phyloP scores from a whole-genome alignment of 208 protist species.

The Phytomonas sp. region DNA sequence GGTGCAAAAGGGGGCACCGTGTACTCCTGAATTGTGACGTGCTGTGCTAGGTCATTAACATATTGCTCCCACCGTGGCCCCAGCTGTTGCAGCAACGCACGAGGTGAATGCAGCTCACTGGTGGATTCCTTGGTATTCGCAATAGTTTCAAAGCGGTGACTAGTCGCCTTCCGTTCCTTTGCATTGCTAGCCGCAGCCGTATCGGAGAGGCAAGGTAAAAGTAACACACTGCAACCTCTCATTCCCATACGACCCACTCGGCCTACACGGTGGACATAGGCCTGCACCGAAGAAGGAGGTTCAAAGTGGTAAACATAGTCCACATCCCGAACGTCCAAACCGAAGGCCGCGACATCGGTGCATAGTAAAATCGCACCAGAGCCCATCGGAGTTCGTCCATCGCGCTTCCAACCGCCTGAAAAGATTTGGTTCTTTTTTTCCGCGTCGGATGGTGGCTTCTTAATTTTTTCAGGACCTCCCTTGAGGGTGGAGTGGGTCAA shows the following conservation, averaged over 20 bases:
- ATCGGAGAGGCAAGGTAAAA: conserved; percentile 50
- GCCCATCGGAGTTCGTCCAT: conserved; percentile 43
- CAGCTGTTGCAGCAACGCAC: neutral
- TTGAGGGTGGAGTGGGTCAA: conserved; percentile 36
- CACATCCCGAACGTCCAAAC: conserved; percentile 87
- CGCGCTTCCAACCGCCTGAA: conserved; percentile 69
- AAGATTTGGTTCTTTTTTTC: conserved; percentile 80
- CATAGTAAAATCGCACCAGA: conserved; percentile 81
- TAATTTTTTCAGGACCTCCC: conserved; percentile 11
- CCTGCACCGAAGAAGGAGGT: conserved; percentile 57
- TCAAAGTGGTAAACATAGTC: conserved; percentile 92
- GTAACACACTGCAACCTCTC: conserved; percentile 73
- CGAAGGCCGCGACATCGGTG: conserved; percentile 86
- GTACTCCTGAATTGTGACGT: conserved; percentile 46
- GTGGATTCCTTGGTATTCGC: conserved; percentile 70
- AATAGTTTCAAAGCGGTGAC: conserved; percentile 60
- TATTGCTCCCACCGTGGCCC: conserved; percentile 28
- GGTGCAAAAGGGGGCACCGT: conserved; percentile 68
- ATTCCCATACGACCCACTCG: conserved; percentile 86
- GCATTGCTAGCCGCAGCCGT: conserved; percentile 2
- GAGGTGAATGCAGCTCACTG: conserved; percentile 26
- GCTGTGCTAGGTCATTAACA: conserved; percentile 36
- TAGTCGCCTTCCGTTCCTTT: conserved; percentile 61
- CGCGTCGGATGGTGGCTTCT: conserved; percentile 34
- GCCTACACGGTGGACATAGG: conserved; percentile 89